phyloP scores from a whole-genome alignment of 495 filamentous ascomycete species.

The Alectoria sarmentosa region DNA sequence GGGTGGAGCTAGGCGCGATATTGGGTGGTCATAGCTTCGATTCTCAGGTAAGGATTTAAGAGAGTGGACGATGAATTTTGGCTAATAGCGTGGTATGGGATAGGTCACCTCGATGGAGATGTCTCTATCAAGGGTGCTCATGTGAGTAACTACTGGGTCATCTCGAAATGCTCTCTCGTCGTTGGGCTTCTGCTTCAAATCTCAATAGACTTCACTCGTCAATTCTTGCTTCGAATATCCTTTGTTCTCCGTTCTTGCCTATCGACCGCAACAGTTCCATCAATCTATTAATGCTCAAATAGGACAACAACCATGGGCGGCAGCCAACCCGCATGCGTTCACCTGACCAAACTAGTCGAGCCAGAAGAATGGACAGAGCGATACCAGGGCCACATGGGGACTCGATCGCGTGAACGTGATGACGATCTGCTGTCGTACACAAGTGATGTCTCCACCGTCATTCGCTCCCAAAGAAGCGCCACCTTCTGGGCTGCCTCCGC shows the following conservation, averaged over 20 bases:
- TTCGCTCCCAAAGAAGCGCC: neutral
- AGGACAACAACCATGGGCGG: constrained; percentile 8
- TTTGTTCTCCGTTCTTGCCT: neutral
- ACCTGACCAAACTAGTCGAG: neutral
- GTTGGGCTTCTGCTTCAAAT: neutral
- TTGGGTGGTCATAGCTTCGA: neutral
- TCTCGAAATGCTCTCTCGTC: too few relatives aligned
- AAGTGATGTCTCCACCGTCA: neutral
- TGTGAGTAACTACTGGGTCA: too few relatives aligned
- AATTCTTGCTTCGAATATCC: neutral
- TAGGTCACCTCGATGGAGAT: constrained; percentile 9
- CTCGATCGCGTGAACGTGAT: neutral
- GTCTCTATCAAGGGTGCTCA: constrained; percentile 10
- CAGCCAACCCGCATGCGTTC: neutral
- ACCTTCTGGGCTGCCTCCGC: constrained; percentile 18
- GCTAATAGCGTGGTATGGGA: neutral
- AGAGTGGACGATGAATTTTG: neutral
- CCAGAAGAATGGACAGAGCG: neutral
- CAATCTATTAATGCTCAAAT: neutral
- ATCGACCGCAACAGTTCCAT: too few relatives aligned
- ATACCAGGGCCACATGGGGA: neutral
- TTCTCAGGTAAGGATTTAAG: neutral
- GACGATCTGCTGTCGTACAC: neutral
- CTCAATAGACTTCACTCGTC: neutral
- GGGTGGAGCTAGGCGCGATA: neutral